Evolutionary conservation across 306 rosid genomes (phyloP).

Genomic region (Erythrophleum fordii): DNA sequence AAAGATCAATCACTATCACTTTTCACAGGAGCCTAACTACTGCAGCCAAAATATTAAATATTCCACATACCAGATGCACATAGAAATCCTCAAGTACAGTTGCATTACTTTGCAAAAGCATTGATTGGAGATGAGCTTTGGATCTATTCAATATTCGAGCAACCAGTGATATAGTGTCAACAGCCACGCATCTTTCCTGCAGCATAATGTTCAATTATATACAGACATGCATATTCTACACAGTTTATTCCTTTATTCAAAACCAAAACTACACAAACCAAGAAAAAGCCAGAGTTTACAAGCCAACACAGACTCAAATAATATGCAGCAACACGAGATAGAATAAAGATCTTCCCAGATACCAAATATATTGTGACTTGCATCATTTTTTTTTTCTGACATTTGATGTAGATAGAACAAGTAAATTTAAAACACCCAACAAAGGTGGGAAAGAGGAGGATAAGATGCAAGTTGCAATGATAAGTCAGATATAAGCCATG

Average conservation of each 20-base stretch:
- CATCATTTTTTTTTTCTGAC: not conserved
- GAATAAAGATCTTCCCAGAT: not conserved
- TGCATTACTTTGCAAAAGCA: constrained; percentile 86
- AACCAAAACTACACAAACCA: constrained; percentile 33
- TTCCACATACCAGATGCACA: constrained; percentile 76
- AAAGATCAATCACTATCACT: constrained; percentile 29
- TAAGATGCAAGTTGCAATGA: constrained; percentile 13
- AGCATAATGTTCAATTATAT: constrained; percentile 40
- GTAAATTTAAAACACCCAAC: constrained; percentile 19
- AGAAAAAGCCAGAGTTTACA: constrained; percentile 30
- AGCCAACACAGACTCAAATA: constrained; percentile 21
- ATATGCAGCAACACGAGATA: constrained; percentile 13
- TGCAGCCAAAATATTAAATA: constrained; percentile 24
- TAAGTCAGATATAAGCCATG: constrained; percentile 7
- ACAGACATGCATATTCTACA: constrained; percentile 38
- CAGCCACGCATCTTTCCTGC: constrained; percentile 98
- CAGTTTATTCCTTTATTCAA: constrained; percentile 24
- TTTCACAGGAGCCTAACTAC: constrained; percentile 29
- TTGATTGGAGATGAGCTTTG: constrained; percentile 84
- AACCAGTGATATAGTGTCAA: constrained; percentile 79
- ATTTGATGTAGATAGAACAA: constrained; percentile 18
- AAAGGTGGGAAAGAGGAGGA: constrained; percentile 20
- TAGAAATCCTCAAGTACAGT: constrained; percentile 90
- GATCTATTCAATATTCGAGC: constrained; percentile 85
- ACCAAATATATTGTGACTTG: constrained; percentile 27